Evolutionary conservation across 352 stramenopile species (phyloP).

Genomic region (Globisporangium nunn): DNA sequence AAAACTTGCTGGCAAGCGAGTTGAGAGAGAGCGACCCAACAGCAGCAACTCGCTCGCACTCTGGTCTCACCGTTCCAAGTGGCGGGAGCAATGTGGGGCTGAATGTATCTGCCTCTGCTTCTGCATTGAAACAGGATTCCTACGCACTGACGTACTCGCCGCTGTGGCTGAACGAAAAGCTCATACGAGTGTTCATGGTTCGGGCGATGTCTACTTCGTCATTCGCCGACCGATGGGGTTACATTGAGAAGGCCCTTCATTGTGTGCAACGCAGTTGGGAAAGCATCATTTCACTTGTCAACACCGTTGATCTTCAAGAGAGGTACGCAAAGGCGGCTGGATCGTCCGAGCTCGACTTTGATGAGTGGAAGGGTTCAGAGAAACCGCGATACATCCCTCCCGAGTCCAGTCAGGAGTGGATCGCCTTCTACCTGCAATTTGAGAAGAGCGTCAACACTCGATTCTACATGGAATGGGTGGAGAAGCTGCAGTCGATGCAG

Average conservation of each 20-base stretch:
- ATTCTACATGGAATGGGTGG: constrained; percentile 47
- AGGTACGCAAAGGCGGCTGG: constrained; percentile 22
- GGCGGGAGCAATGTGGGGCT: not conserved
- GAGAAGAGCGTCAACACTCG: constrained; percentile 26
- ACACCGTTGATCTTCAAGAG: constrained; percentile 34
- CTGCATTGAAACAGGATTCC: constrained; percentile 3
- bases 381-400: constrained; percentile 18
- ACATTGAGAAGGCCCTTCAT: constrained; percentile 25
- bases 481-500: constrained; percentile 18
- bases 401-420: constrained; percentile 26
- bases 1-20: constrained; percentile 33
- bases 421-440: constrained; percentile 39
- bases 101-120: not conserved
- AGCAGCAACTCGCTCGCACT: not conserved
- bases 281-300: constrained; percentile 31
- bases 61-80: not conserved
- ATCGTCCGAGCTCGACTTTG: constrained; percentile 28
- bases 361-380: constrained; percentile 46
- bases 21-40: not conserved
- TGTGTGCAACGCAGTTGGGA: constrained; percentile 48
- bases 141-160: constrained; percentile 17
- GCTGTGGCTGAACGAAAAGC: constrained; percentile 55
- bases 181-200: constrained; percentile 48
- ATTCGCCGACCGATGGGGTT: constrained; percentile 25
- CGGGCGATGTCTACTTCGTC: constrained; percentile 22